These are phyloP conservation scores for Acanthamoeba royreba DNA, from an alignment of 208 protist species.

Conservation along the genomic window DNA sequence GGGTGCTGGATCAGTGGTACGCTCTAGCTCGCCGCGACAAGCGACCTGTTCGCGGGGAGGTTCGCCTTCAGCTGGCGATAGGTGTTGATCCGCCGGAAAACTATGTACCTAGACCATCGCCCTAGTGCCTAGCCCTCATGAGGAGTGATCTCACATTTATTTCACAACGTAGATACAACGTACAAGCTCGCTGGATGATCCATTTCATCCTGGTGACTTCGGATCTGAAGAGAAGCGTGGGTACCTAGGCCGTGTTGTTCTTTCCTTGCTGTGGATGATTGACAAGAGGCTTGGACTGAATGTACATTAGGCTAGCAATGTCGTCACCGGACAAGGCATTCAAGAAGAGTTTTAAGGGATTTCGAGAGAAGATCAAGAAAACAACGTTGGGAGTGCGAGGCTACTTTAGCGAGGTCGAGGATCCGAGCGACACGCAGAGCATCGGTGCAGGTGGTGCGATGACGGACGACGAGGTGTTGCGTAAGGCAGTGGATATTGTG, in stretches of 20 bases:
- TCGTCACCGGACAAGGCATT: neutral
- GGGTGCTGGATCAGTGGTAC: neutral
- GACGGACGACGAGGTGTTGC: no score
- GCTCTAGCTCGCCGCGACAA: neutral
- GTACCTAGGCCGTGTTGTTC: neutral
- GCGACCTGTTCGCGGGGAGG: neutral
- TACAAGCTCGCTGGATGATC: neutral
- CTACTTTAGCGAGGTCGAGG: neutral
- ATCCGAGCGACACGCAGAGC: neutral
- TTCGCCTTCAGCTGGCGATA: neutral
- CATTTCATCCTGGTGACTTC: neutral
- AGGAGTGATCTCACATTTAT: no score
- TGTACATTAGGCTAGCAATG: neutral
- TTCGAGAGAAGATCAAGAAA: neutral
- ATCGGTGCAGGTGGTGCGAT: no score
- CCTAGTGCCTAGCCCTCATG: no score
- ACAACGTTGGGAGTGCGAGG: neutral
- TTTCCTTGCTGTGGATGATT: no score
- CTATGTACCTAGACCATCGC: neutral
- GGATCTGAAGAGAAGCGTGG: neutral
- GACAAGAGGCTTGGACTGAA: neutral
- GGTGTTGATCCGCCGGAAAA: neutral
- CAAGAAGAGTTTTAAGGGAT: neutral
- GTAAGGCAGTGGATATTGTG: no score
- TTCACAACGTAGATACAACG: neutral